Evolutionary conservation across 1,284 basidiomycete species (phyloP).

Genomic region (Cutaneotrichosporon spelunceum): DNA sequence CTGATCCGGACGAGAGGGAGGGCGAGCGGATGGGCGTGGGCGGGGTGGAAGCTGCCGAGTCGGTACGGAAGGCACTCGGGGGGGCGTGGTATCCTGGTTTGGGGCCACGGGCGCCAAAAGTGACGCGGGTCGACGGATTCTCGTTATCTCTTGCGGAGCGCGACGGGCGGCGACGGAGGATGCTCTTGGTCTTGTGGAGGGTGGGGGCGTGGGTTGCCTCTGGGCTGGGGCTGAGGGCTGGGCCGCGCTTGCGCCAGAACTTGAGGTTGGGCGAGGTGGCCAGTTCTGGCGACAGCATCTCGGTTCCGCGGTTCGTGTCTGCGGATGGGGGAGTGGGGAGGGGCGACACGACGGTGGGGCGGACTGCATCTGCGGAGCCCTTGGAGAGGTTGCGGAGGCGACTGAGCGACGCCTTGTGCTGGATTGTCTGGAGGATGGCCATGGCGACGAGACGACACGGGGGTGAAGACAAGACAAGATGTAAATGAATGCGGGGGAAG

Average conservation of each 20-base stretch:
- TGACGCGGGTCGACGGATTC: not conserved
- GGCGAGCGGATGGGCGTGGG: not conserved
- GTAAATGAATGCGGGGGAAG: not conserved
- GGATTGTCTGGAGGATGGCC: slow-evolving; percentile 19
- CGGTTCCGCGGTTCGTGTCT: not conserved
- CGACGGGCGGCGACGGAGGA: slow-evolving; percentile 12
- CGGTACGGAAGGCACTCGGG: slow-evolving; percentile 1
- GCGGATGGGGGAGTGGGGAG: not conserved
- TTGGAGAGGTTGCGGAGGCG: slow-evolving; percentile 20
- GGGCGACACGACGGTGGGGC: not conserved
- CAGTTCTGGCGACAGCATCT: not conserved
- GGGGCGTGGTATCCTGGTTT: not conserved
- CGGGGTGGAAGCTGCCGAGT: not conserved
- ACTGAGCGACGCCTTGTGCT: slow-evolving; percentile 19
- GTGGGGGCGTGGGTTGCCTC: not conserved
- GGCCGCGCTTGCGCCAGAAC: slow-evolving; percentile 12
- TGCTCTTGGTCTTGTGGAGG: slow-evolving; percentile 5
- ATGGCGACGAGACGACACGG: slow-evolving; percentile 5
- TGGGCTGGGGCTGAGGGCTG: not conserved
- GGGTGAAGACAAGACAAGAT: not conserved
- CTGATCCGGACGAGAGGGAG: not conserved
- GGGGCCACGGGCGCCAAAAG: not conserved
- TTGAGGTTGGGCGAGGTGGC: slow-evolving; percentile 1
- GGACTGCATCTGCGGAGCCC: not conserved
- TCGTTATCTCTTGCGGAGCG: slow-evolving; percentile 1